phyloP scores from a whole-genome alignment of 805 yeast genomes.

The Lipomyces mesembrius region DNA sequence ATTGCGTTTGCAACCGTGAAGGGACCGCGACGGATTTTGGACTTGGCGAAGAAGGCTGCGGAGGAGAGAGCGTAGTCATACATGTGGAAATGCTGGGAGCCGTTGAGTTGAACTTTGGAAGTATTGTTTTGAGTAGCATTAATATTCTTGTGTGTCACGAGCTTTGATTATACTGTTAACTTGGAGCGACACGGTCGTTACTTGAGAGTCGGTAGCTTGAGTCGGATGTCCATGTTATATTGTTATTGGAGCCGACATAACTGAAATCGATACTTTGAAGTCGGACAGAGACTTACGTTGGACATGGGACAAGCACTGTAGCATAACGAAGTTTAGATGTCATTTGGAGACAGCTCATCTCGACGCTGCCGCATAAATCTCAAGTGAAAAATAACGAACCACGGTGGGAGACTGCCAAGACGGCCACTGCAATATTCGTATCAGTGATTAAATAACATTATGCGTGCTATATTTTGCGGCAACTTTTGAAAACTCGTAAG shows the following conservation, averaged over 20 bases:
- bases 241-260: constrained; percentile 6
- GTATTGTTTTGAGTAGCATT: not conserved
- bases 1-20: constrained; percentile 78
- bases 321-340: too few species aligned
- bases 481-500: too few species aligned
- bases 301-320: too few species aligned
- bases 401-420: too few species aligned
- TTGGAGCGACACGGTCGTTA: not conserved
- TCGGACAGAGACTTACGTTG: not conserved
- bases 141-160: not conserved
- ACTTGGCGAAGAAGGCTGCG: constrained; percentile 43
- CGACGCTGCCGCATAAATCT: too few species aligned
- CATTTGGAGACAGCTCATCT: too few species aligned
- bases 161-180: not conserved
- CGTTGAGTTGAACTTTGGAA: not conserved
- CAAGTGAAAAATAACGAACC: too few species aligned
- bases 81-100: not conserved
- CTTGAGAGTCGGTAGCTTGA: not conserved
- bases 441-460: too few species aligned
- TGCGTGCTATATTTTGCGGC: too few species aligned
- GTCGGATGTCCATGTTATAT: not conserved
- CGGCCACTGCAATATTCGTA: too few species aligned
- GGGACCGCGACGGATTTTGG: constrained; percentile 85
- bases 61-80: not conserved
- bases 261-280: not conserved